Evolutionary conservation across 768 basidiomycete genomes (phyloP).

Genomic region (Xerocomellus chrysenteron): DNA sequence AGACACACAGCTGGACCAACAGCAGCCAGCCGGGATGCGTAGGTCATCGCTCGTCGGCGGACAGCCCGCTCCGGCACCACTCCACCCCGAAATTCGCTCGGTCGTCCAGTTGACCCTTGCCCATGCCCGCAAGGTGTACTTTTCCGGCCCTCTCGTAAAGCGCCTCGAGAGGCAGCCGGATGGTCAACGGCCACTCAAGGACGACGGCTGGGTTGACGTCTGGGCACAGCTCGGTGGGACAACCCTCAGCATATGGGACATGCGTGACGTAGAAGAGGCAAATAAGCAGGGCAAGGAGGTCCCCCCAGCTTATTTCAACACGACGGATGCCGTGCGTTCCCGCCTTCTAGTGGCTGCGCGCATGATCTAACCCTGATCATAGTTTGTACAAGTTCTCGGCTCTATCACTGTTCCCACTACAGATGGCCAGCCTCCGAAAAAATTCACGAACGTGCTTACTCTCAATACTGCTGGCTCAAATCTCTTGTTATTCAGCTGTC

Average conservation of each 20-base stretch:
- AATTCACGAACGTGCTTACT: slow-evolving; percentile 78
- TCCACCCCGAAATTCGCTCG: slow-evolving; percentile 83
- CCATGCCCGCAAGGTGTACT: slow-evolving; percentile 84
- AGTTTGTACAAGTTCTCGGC: slow-evolving; percentile 82
- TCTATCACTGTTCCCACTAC: slow-evolving; percentile 65
- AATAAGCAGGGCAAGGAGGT: slow-evolving; percentile 78
- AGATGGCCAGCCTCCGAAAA: slow-evolving; percentile 47
- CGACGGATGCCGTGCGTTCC: slow-evolving; percentile 78
- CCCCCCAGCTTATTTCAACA: slow-evolving; percentile 84
- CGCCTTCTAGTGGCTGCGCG: neutral
- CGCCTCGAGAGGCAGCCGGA: slow-evolving; percentile 76
- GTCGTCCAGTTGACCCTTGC: slow-evolving; percentile 71
- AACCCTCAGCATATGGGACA: slow-evolving; percentile 89
- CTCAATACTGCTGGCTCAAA: slow-evolving; percentile 95
- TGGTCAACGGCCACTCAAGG: slow-evolving; percentile 65
- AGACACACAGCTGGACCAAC: slow-evolving; percentile 25
- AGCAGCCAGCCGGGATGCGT: slow-evolving; percentile 17
- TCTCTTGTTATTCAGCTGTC: slow-evolving; percentile 84
- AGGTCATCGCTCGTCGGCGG: slow-evolving; percentile 17
- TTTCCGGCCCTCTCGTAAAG: slow-evolving; percentile 79
- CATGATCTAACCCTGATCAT: slow-evolving; percentile 8
- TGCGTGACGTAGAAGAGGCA: slow-evolving; percentile 84
- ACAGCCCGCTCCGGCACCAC: slow-evolving; percentile 36
- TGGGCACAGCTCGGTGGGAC: slow-evolving; percentile 92
- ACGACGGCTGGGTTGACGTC: slow-evolving; percentile 80